A percentile compares a stretch with the other conserved stretches of the same genome.
Conservation (phyloP, 345 rosid genomes). For the Hevea brasiliensis region DNA sequence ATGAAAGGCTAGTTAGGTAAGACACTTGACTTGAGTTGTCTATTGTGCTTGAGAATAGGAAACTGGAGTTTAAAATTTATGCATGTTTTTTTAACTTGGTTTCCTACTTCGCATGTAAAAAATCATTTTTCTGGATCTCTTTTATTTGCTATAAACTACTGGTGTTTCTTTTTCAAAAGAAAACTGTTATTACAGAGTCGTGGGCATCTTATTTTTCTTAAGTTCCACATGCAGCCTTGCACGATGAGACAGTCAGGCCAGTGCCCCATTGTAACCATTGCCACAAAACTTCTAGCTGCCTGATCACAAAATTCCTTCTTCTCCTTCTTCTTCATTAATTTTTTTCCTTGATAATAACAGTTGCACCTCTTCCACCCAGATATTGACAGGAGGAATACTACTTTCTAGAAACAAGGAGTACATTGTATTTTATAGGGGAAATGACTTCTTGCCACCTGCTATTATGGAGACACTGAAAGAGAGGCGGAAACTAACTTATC, state of each 20-base stretch:
- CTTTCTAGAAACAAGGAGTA: constrained; percentile 86
- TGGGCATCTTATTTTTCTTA: too few species aligned
- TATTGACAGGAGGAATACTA: constrained; percentile 78
- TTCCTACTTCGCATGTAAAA: neutral
- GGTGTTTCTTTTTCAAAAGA: too few species aligned
- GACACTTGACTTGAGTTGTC: too few species aligned
- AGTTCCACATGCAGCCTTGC: too few species aligned
- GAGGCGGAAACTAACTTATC: constrained; percentile 50
- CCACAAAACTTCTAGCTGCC: too few species aligned
- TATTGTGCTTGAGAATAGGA: neutral
- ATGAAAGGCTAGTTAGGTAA: neutral
- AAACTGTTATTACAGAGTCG: too few species aligned
- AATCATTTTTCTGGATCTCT: neutral
- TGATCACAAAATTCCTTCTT: neutral
- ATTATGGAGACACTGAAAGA: constrained; percentile 58
- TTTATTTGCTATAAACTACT: too few species aligned
- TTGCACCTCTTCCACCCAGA: constrained; percentile 46
- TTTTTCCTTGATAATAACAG: constrained; percentile 8
- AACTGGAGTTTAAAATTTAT: neutral
- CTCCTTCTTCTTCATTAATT: neutral
- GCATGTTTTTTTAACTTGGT: neutral
- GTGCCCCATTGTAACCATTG: too few species aligned
- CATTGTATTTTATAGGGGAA: constrained; percentile 89
- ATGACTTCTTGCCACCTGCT: constrained; percentile 82
- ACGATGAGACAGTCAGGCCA: too few species aligned